phyloP scores from a whole-genome alignment of 768 basidiomycete genomes.

The Mrakia blollopis region DNA sequence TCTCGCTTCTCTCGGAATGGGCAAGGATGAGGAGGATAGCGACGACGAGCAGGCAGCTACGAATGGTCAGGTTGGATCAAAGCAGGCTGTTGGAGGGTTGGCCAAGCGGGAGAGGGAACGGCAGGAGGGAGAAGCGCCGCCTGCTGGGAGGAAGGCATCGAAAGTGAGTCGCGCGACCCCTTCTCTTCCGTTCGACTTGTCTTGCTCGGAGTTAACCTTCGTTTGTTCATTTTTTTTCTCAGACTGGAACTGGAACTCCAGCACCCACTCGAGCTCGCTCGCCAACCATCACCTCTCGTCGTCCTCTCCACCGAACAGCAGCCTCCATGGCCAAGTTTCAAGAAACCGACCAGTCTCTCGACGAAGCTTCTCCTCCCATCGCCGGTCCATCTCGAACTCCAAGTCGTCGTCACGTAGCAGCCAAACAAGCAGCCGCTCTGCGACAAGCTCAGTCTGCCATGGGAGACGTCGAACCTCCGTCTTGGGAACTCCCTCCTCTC shows the following conservation, averaged over 20 bases:
- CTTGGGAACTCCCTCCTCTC: neutral
- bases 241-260: neutral
- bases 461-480: conserved; percentile 12
- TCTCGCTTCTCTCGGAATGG: conserved; percentile 26
- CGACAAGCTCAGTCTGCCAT: neutral
- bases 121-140: conserved; percentile 19
- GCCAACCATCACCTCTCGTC: conserved; percentile 35
- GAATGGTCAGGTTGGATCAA: conserved; percentile 6
- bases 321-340: conserved; percentile 67
- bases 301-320: conserved; percentile 64
- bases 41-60: conserved; percentile 25
- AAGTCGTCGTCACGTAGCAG: neutral
- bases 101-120: conserved; percentile 33
- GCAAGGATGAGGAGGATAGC: conserved; percentile 26
- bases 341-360: conserved; percentile 48
- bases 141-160: conserved; percentile 5
- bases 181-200: neutral
- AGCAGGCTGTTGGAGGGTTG: conserved; percentile 21
- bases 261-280: conserved; percentile 21
- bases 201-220: neutral
- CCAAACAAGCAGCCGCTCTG: neutral
- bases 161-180: neutral
- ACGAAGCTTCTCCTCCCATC: conserved; percentile 13
- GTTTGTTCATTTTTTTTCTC: neutral
- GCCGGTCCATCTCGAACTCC: conserved; percentile 31